These are phyloP conservation scores for Salvia rosmarinus DNA, from an alignment of 257 asterid species.

Conservation along the genomic window DNA sequence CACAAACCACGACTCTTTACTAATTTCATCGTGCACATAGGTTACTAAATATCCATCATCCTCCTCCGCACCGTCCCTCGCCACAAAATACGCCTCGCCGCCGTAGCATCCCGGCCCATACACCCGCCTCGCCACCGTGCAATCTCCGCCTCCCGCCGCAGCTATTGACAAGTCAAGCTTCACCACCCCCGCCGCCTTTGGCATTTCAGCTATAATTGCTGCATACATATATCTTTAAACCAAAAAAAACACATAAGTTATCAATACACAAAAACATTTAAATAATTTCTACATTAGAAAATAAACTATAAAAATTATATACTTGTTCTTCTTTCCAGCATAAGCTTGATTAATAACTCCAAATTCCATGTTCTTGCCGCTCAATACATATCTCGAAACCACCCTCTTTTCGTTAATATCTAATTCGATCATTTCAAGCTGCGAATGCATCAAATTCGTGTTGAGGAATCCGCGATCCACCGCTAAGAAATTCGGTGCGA, in stretches of 20 bases:
- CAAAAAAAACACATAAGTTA: background rate
- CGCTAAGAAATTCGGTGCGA: constrained; percentile 44
- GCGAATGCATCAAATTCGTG: constrained; percentile 39
- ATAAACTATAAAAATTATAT: background rate
- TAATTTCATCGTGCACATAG: constrained; percentile 52
- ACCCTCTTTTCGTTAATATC: constrained; percentile 42
- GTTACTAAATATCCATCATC: constrained; percentile 61
- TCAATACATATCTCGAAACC: constrained; percentile 40
- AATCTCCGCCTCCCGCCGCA: constrained; percentile 2
- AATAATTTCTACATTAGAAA: no score
- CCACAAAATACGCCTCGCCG: constrained; percentile 40
- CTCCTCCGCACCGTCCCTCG: constrained; percentile 41
- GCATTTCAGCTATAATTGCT: constrained; percentile 8
- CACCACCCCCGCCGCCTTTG: constrained; percentile 31
- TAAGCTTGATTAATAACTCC: constrained; percentile 51
- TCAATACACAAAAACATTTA: background rate
- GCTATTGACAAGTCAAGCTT: constrained; percentile 33
- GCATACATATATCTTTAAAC: constrained; percentile 32
- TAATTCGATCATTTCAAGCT: constrained; percentile 46
- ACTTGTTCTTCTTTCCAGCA: constrained; percentile 49
- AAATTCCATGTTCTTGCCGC: constrained; percentile 45
- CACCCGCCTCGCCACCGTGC: constrained; percentile 34
- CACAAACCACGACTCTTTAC: constrained; percentile 47
- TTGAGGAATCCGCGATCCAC: constrained; percentile 35
- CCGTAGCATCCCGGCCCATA: constrained; percentile 39